These are phyloP conservation scores for Lasiosphaeria hispida DNA, from an alignment of 495 filamentous ascomycete genomes.

Conservation along the genomic window DNA sequence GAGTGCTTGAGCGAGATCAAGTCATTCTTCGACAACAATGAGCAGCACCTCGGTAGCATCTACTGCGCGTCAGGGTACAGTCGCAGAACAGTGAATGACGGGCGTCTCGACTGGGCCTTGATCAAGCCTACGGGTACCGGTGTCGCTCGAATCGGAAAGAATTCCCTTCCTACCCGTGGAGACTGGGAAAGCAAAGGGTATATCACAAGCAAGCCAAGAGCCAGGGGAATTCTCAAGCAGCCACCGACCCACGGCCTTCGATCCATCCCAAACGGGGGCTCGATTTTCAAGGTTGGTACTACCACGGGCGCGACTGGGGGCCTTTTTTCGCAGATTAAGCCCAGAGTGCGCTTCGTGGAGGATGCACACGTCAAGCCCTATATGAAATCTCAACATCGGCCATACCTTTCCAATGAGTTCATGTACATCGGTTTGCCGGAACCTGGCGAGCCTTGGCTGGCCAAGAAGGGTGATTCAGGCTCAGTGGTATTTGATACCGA, in stretches of 20 bases:
- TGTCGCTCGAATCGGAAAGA: slow-evolving; percentile 1
- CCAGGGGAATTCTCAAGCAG: slow-evolving; percentile 5
- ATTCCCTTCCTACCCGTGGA: background rate
- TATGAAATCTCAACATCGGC: background rate
- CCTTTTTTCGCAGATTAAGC: background rate
- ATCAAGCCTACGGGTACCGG: background rate
- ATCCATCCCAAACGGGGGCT: background rate
- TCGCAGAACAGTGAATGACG: background rate
- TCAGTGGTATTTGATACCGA: background rate
- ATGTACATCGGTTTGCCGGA: background rate
- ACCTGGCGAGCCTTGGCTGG: background rate
- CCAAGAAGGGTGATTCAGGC: background rate
- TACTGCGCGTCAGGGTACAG: slow-evolving; percentile 7
- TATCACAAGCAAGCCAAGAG: background rate
- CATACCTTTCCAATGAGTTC: background rate
- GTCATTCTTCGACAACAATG: slow-evolving; percentile 5
- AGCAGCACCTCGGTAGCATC: slow-evolving; percentile 3
- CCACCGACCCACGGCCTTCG: slow-evolving; percentile 2
- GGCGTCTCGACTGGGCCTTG: slow-evolving; percentile 13
- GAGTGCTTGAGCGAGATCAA: slow-evolving; percentile 1
- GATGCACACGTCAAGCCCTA: slow-evolving; percentile 1
- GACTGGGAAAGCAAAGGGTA: slow-evolving; percentile 1
- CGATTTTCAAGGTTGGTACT: slow-evolving; percentile 9
- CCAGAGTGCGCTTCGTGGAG: background rate
- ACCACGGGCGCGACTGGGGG: slow-evolving; percentile 2